These are phyloP conservation scores for Dimocarpus longan DNA, from an alignment of 345 rosid genomes.

Conservation along the genomic window DNA sequence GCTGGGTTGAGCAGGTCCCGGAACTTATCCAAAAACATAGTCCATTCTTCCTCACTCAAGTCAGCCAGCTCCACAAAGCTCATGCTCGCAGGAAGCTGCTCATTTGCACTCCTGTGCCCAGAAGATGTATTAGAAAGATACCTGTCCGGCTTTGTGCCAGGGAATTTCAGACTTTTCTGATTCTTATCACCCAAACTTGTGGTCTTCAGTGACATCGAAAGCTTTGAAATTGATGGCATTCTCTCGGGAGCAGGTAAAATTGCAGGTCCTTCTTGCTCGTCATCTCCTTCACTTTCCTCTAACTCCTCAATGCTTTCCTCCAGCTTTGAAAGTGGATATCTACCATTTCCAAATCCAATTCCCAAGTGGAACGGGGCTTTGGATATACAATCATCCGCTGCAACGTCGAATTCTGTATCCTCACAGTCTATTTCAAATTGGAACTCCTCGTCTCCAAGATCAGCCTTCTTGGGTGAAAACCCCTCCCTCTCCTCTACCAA, in stretches of 20 bases:
- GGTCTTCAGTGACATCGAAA: slow-evolving; percentile 74
- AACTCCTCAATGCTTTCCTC: slow-evolving; percentile 84
- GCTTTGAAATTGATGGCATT: slow-evolving; percentile 57
- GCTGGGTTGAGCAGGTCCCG: slow-evolving; percentile 73
- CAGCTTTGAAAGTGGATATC: slow-evolving; percentile 64
- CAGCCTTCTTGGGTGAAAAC: slow-evolving; percentile 55
- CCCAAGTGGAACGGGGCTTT: slow-evolving; percentile 51
- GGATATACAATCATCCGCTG: slow-evolving; percentile 44
- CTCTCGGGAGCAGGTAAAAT: slow-evolving; percentile 34
- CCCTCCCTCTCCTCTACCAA: slow-evolving; percentile 60
- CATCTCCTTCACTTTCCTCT: slow-evolving; percentile 61
- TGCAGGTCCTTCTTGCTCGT: slow-evolving; percentile 36
- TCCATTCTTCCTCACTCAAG: slow-evolving; percentile 88
- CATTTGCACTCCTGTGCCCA: slow-evolving; percentile 89
- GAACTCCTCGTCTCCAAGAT: slow-evolving; percentile 66
- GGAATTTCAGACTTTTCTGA: slow-evolving; percentile 41
- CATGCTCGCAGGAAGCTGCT: slow-evolving; percentile 73
- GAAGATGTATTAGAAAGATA: slow-evolving; percentile 54
- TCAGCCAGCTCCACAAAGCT: slow-evolving; percentile 89
- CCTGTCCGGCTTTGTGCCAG: slow-evolving; percentile 54
- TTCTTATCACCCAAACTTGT: slow-evolving; percentile 57
- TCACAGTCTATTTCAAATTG: slow-evolving; percentile 81
- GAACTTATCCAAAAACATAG: slow-evolving; percentile 70
- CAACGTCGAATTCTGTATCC: slow-evolving; percentile 46
- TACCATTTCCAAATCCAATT: slow-evolving; percentile 48